Percentiles rank a stretch among this genome's conserved stretches.
phyloP scores from a whole-genome alignment of 768 basidiomycete species.

The Serendipita indica region DNA sequence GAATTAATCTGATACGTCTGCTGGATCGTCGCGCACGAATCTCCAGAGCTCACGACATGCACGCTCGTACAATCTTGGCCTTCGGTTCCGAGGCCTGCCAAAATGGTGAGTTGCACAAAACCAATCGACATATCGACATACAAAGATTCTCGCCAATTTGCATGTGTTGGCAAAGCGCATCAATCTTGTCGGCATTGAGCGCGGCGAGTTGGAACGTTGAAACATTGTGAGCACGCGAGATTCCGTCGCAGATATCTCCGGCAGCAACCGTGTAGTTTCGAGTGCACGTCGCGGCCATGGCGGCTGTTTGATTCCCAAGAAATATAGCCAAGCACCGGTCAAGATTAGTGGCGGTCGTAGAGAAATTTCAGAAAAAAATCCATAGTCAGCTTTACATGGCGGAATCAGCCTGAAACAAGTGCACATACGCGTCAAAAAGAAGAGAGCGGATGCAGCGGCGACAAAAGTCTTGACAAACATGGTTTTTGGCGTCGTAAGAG shows the following conservation, averaged over 20 bases:
- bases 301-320: not conserved
- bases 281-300: slow-evolving; percentile 24
- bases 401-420: not conserved
- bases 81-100: slow-evolving; percentile 33
- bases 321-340: not conserved
- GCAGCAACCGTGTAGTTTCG: slow-evolving; percentile 36
- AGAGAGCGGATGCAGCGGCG: not conserved
- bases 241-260: slow-evolving; percentile 43
- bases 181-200: slow-evolving; percentile 35
- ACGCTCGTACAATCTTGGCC: slow-evolving; percentile 38
- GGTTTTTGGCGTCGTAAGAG: too few relatives aligned
- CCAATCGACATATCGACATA: not conserved
- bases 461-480: too few relatives aligned
- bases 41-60: slow-evolving; percentile 32
- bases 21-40: slow-evolving; percentile 37
- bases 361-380: not conserved
- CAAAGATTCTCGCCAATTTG: slow-evolving; percentile 30
- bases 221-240: slow-evolving; percentile 32
- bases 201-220: slow-evolving; percentile 47
- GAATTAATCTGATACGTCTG: slow-evolving; percentile 28
- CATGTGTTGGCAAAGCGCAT: slow-evolving; percentile 43
- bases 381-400: not conserved
- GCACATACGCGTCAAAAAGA: not conserved
- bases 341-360: not conserved
- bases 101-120: too few relatives aligned